Evolutionary conservation across 352 stramenopile genomes (phyloP), one percentile per base, ranked within the genome.

Genomic region (Aphanomyces euteiches): DNA sequence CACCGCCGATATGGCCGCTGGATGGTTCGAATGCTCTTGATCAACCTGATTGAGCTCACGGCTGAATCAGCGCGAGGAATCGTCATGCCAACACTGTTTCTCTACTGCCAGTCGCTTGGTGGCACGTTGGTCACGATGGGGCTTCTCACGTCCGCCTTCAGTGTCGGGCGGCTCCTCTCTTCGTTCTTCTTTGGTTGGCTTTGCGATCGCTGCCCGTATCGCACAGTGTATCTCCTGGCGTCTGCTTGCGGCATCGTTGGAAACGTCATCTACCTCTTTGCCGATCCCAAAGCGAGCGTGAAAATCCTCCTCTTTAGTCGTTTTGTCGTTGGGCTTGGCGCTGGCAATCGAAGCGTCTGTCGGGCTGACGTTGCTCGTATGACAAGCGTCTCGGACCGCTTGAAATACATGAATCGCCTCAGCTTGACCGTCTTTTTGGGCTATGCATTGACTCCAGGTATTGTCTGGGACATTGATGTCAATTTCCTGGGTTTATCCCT

Each of bases 41-140:
- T 93, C 80, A 92, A 93, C 78, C 89, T 93, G 71, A 81, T 93
- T 69, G 85, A 93, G 69, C 92, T 93, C 70, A 70, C 85, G 21
- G 85, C 84, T 40, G 85, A 93, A 66, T 90, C 83, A 3, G 90
- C 85, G 36, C 81, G 85, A 19, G 85, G 85, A 56, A 75, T 93
- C 37, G 84, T 92, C 73, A 75, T 93, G 69, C 78, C 85, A 56
- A 92, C 85, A 56, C 82, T 93, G 41, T 93, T 90, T 72, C 83
- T 93, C 17, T 93, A 93, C 76, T 89, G 75, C 75, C 89, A 90
- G 72, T 93, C 84, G 19, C 78, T 93, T 28, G 85, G 85, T 53
- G 85, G 85, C 34, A 74, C 87, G 21, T 59, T 93, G 37, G 84
- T 81, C 67, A 90, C 88, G 72, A 93, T 93, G 85, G 85, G 84